Evolutionary conservation across 345 rosid genomes (phyloP), one percentile per base, ranked within the genome.

Genomic region (Syzygium oleosum): DNA sequence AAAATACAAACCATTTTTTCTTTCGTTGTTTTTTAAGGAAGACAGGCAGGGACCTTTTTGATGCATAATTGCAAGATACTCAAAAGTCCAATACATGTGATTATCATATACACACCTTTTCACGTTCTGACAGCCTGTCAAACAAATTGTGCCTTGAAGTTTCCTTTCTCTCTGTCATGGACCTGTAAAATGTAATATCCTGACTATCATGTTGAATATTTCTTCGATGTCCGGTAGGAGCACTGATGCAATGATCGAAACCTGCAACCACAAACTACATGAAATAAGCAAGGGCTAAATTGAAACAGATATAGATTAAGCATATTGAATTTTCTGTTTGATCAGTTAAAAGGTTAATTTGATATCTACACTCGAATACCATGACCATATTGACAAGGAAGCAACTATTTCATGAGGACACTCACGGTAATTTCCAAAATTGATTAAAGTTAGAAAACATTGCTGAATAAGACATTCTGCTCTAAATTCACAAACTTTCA

Each of bases 111-210:
- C 88, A n/a, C 88, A 97, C 99, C 99, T 96, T 96, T 91, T 98
- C 97, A 41, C 89, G 90, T 87, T 98, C 98, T 12, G 99, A 93
- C 86, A 98, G 90, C 91, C 96, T 91, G 89, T 96, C 95, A 87
- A 98, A 88, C 77, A 91, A 91, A 89, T 93, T 94, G 90, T 92
- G 96, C 92, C 89, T 90, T 2, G 89, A 87, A 51, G 90, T 85
- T 29, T 89, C 87, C 86, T 86, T 93, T 92, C 90, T 95, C 89
- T 95, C 99, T 12, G 94, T 94, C 94, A 96, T 85, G 58, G 99
- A 96, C 91, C 95, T 93, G 85, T 94, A 91, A 88, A 91, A 90
- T 85, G 89, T 85, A 58, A 93, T 89, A 87, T 92, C 94, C 63
- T 90, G n/a, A 49, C 90, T 94, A 89, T 93, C 93, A 38, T 91